phyloP scores from a whole-genome alignment of 352 stramenopile genomes.

The Phytophthora foliorum region DNA sequence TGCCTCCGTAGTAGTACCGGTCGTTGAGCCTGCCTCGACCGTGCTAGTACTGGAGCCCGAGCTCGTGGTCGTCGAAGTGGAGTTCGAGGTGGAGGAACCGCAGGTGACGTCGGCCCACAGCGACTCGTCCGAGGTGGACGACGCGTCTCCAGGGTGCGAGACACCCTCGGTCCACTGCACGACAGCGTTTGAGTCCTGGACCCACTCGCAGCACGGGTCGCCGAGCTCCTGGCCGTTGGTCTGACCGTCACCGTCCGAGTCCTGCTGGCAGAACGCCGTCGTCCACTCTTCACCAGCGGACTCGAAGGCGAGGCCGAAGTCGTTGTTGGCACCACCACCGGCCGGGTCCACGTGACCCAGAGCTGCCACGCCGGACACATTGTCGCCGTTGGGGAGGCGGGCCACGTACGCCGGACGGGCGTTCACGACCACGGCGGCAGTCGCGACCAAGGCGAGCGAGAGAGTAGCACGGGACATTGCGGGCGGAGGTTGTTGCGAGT shows the following conservation, averaged over 20 bases:
- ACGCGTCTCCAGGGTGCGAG: constrained; percentile 45
- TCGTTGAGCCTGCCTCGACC: constrained; percentile 14
- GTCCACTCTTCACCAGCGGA: constrained; percentile 43
- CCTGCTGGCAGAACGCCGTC: constrained; percentile 59
- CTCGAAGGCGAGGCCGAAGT: constrained; percentile 55
- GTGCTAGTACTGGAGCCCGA: constrained; percentile 28
- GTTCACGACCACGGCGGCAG: constrained; percentile 22
- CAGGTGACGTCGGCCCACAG: constrained; percentile 47
- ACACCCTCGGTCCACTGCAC: constrained; percentile 35
- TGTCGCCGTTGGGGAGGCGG: constrained; percentile 43
- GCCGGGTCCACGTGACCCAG: constrained; percentile 43
- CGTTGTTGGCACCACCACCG: constrained; percentile 45
- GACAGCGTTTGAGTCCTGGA: constrained; percentile 36
- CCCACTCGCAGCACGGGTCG: constrained; percentile 25
- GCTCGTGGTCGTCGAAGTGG: constrained; percentile 18
- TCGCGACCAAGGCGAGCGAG: constrained; percentile 29
- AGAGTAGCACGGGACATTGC: constrained; percentile 23
- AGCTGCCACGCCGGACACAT: constrained; percentile 40
- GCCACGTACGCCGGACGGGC: constrained; percentile 37
- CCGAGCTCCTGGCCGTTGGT: constrained; percentile 25
- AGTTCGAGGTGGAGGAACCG: constrained; percentile 25
- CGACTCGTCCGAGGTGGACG: constrained; percentile 35
- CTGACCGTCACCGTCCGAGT: constrained; percentile 44
- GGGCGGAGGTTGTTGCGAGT: background rate
- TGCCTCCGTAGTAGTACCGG: constrained; percentile 2